Conservation (phyloP, 805 yeast genomes). For the Wickerhamomyces ciferrii region DNA sequence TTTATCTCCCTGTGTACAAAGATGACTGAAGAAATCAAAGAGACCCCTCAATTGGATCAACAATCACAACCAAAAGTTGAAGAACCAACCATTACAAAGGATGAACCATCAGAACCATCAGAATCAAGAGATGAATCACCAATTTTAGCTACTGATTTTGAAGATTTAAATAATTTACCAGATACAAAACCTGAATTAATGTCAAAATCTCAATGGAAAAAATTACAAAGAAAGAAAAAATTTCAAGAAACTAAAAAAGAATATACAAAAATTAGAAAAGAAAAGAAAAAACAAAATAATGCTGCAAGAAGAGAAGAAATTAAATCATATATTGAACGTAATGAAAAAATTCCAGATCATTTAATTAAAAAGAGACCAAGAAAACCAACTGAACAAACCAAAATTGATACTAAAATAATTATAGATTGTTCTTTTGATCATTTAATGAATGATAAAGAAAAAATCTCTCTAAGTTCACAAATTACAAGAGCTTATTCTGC, state of each 20-base stretch:
- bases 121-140: not conserved
- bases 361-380: constrained; percentile 31
- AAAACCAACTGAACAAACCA: constrained; percentile 35
- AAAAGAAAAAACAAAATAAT: constrained; percentile 45
- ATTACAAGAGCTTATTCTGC: constrained; percentile 78
- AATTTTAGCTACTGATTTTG: not conserved
- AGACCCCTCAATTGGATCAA: no score
- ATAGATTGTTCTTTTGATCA: constrained; percentile 91
- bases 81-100: not conserved
- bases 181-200: constrained; percentile 65
- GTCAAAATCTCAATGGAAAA: constrained; percentile 84
- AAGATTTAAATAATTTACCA: not conserved
- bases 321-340: constrained; percentile 28
- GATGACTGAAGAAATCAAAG: no score
- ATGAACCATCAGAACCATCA: not conserved
- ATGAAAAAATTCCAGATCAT: constrained; percentile 35
- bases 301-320: constrained; percentile 33
- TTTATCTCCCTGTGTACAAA: no score
- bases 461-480: constrained; percentile 70
- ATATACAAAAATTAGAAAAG: constrained; percentile 45
- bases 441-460: constrained; percentile 72
- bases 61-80: not conserved
- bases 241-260: constrained; percentile 66
- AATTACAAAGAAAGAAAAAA: constrained; percentile 47
- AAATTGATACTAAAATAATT: constrained; percentile 50